phyloP scores from a whole-genome alignment of 371 early-diverging fungal genomes.

The Rhizoclosmatium hyalinum region DNA sequence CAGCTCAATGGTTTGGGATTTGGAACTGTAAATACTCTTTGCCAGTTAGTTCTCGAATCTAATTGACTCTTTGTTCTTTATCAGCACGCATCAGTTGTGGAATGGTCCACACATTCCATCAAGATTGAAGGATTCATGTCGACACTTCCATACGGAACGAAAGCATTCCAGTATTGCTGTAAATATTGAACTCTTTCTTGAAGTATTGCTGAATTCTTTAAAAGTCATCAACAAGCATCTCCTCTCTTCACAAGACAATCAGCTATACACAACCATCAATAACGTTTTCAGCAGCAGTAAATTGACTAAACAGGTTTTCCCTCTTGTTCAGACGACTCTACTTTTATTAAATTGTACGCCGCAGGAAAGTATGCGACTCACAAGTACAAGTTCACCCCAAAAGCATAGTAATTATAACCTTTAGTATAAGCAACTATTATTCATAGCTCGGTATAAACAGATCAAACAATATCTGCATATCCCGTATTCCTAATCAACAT shows the following conservation, averaged over 20 bases:
- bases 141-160: constrained; percentile 51
- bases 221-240: constrained; percentile 56
- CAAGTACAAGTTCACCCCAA: not conserved
- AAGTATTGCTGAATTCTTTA: not conserved
- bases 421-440: too few species aligned
- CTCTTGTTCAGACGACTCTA: too few species aligned
- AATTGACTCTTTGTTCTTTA: not conserved
- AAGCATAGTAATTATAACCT: constrained; percentile 5
- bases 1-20: too few species aligned
- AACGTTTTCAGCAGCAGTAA: constrained; percentile 50
- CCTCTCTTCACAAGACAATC: constrained; percentile 42
- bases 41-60: not conserved
- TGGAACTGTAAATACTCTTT: not conserved
- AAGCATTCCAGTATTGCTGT: constrained; percentile 53
- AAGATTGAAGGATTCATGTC: constrained; percentile 54
- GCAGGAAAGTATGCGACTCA: too few species aligned
- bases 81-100: constrained; percentile 42
- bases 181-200: constrained; percentile 14
- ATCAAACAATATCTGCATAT: constrained; percentile 37
- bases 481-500: constrained; percentile 65
- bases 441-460: not conserved
- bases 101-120: constrained; percentile 37
- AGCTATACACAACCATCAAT: constrained; percentile 50
- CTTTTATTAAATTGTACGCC: too few species aligned
- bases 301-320: constrained; percentile 38